Percentiles rank a stretch among this genome's conserved stretches.
Evolutionary conservation across 208 protist genomes (phyloP).

Genomic region (Trypanosomatidae sp.): DNA sequence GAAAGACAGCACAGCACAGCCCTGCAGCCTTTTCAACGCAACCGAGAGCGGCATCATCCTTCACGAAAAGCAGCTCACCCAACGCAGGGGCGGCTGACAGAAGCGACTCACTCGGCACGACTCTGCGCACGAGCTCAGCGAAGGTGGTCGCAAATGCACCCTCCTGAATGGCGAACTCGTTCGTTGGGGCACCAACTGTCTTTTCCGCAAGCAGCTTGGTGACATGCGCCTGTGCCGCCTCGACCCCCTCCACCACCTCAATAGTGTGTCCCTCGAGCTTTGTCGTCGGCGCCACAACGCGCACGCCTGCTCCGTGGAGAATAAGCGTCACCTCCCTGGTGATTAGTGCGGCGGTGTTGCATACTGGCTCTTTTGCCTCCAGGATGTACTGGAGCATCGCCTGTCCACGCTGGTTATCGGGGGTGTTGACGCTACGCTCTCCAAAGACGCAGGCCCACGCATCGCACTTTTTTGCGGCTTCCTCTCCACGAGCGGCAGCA

Average conservation of each 20-base stretch:
- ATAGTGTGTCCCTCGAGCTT: conserved; percentile 18
- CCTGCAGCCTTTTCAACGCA: conserved; percentile 74
- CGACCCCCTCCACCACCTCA: conserved; percentile 10
- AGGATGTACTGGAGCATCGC: conserved; percentile 83
- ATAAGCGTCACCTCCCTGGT: conserved; percentile 38
- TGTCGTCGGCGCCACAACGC: conserved; percentile 20
- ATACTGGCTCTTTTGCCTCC: conserved; percentile 35
- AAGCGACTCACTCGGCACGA: conserved; percentile 28
- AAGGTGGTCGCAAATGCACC: conserved; percentile 57
- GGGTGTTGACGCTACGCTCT: conserved; percentile 50
- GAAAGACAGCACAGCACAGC: conserved; percentile 79
- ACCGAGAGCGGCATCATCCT: conserved; percentile 68
- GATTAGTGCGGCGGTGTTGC: conserved; percentile 59
- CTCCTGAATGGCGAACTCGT: conserved; percentile 79
- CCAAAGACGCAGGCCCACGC: conserved; percentile 70
- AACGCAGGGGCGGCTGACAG: conserved; percentile 64
- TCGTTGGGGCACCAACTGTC: conserved; percentile 54
- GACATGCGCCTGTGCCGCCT: conserved; percentile 14
- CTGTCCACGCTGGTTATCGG: conserved; percentile 85
- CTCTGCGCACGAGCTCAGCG: conserved; percentile 26
- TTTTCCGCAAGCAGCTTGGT: conserved; percentile 31
- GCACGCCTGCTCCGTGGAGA: conserved; percentile 31
- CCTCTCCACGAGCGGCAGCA: conserved; percentile 19
- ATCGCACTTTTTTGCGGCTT: conserved; percentile 28
- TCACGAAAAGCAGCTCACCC: conserved; percentile 82